A percentile compares a stretch with the other conserved stretches of the same genome.
Conservation (phyloP, 495 filamentous ascomycete genomes). For the Hyaloscypha variabilis region DNA sequence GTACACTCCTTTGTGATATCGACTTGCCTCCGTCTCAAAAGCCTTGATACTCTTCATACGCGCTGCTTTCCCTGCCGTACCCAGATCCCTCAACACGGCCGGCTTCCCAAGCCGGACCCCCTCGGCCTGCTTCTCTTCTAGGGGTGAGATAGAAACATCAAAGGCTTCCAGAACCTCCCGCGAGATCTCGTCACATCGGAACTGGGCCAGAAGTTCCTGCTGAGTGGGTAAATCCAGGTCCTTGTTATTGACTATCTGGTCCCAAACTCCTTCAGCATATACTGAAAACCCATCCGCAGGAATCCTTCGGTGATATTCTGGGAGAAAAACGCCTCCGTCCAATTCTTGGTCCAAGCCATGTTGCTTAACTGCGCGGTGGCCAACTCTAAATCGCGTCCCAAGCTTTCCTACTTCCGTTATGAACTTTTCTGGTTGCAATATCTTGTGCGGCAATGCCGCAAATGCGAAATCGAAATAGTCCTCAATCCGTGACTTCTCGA, state of each 20-base stretch:
- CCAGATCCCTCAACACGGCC: slow-evolving; percentile 74
- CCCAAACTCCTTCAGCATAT: slow-evolving; percentile 94
- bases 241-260: slow-evolving; percentile 98
- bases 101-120: slow-evolving; percentile 69
- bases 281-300: slow-evolving; percentile 93
- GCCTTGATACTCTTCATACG: slow-evolving; percentile 74
- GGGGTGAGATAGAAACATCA: slow-evolving; percentile 76
- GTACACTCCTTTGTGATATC: slow-evolving; percentile 96
- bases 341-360: slow-evolving; percentile 66
- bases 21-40: slow-evolving; percentile 87
- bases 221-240: slow-evolving; percentile 96
- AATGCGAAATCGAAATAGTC: slow-evolving; percentile 99
- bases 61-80: slow-evolving; percentile 70
- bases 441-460: slow-evolving; percentile 92
- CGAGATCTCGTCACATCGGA: slow-evolving; percentile 94
- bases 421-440: slow-evolving; percentile 94
- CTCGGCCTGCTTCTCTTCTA: slow-evolving; percentile 84
- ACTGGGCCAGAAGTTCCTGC: slow-evolving; percentile 95
- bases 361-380: slow-evolving; percentile 62
- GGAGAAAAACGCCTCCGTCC: slow-evolving; percentile 80
- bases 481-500: slow-evolving; percentile 86
- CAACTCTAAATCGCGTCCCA: slow-evolving; percentile 78
- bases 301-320: slow-evolving; percentile 93
- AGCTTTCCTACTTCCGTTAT: slow-evolving; percentile 77
- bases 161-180: slow-evolving; percentile 84